phyloP scores from a whole-genome alignment of 176 grass and related monocot genomes.

The Elymus sibiricus region DNA sequence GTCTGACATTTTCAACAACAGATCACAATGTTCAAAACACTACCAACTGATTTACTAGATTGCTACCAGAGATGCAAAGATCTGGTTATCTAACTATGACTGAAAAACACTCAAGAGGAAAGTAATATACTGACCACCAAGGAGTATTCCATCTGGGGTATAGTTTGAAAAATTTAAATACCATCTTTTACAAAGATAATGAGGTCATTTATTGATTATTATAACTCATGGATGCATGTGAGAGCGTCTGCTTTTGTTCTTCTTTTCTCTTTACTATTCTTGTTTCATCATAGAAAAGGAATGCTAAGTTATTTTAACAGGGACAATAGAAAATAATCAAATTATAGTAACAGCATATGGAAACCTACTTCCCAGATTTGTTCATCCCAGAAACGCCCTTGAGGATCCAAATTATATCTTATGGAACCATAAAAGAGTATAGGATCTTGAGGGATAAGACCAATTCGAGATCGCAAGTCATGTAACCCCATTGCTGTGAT shows the following conservation, averaged over 20 bases:
- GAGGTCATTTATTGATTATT: too few species aligned
- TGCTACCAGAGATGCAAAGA: too few species aligned
- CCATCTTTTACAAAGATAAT: too few species aligned
- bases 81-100: too few species aligned
- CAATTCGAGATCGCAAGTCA: conserved; percentile 42
- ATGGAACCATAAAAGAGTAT: conserved; percentile 41
- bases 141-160: too few species aligned
- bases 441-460: conserved; percentile 49
- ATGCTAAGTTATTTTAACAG: not conserved
- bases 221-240: too few species aligned
- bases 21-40: too few species aligned
- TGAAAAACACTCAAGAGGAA: too few species aligned
- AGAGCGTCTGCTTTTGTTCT: not conserved
- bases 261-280: not conserved
- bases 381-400: conserved; percentile 19
- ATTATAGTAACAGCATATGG: not conserved
- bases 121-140: too few species aligned
- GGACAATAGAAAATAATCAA: not conserved
- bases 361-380: conserved; percentile 36
- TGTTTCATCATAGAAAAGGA: not conserved
- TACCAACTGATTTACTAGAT: too few species aligned
- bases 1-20: too few species aligned
- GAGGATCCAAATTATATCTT: conserved; percentile 46
- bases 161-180: too few species aligned
- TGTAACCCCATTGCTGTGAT: conserved; percentile 29